Evolutionary conservation across 371 early-diverging fungal species (phyloP).

Genomic region (Mortierella sp.): DNA sequence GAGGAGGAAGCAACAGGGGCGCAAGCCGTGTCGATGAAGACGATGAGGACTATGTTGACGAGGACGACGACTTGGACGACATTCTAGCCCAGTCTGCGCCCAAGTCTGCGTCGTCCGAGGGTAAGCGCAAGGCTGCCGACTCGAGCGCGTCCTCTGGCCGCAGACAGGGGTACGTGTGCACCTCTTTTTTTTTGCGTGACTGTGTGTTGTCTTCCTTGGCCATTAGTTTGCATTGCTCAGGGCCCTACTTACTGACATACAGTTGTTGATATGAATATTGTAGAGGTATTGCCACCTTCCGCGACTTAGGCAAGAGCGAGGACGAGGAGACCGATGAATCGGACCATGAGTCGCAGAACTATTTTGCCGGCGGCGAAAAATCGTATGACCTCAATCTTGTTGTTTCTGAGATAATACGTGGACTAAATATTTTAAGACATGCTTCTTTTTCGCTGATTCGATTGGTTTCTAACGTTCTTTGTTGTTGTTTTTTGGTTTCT

Average conservation of each 20-base stretch:
- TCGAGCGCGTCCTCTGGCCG: conserved; percentile 32
- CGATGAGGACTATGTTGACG: conserved; percentile 29
- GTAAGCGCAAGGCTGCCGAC: conserved; percentile 43
- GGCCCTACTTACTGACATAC: background rate
- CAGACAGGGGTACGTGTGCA: conserved; percentile 47
- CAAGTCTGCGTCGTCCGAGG: conserved; percentile 19
- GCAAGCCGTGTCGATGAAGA: conserved; percentile 9
- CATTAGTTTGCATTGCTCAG: background rate
- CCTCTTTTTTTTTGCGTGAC: conserved; percentile 23
- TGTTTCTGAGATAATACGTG: background rate
- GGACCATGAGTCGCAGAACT: conserved; percentile 78
- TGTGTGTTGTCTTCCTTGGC: background rate
- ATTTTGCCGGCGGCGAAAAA: conserved; percentile 91
- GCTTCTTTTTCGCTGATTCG: background rate
- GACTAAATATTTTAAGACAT: background rate
- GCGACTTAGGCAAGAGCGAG: conserved; percentile 63
- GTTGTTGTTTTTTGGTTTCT: background rate
- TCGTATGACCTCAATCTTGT: conserved; percentile 65
- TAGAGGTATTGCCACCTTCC: conserved; percentile 75
- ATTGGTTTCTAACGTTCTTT: background rate
- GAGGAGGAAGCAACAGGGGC: conserved; percentile 20
- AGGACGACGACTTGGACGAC: conserved; percentile 27
- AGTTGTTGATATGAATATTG: background rate
- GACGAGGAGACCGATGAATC: conserved; percentile 64
- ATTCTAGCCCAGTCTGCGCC: conserved; percentile 27